Conservation (phyloP, 2,329 filamentous ascomycete genomes). For the Zarea fungicola region DNA sequence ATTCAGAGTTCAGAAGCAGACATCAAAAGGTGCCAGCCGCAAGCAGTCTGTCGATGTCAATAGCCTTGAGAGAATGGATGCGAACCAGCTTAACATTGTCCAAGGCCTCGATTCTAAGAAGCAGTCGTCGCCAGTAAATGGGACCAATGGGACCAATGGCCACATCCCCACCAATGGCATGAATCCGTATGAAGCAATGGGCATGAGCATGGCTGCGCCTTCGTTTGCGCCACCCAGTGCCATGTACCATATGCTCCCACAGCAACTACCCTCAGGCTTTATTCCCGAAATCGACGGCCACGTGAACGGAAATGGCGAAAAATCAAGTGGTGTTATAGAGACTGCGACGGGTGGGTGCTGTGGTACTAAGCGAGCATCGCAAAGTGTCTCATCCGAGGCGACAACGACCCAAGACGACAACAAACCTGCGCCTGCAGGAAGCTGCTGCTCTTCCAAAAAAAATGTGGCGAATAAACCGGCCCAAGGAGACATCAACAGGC, state of each 20-base stretch:
- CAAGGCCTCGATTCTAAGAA: conserved; percentile 27
- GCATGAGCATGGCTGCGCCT: conserved; percentile 23
- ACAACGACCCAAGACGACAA: conserved; percentile 6
- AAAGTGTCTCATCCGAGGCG: not conserved
- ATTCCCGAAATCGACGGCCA: conserved; percentile 17
- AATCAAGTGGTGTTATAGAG: conserved; percentile 1
- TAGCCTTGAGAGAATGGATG: conserved; percentile 48
- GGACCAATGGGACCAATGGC: conserved; percentile 8
- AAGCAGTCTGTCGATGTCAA: conserved; percentile 47
- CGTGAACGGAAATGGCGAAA: conserved; percentile 22
- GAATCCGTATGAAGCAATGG: conserved; percentile 24
- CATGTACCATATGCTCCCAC: conserved; percentile 30
- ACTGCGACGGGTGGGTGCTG: conserved; percentile 20
- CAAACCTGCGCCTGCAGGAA: conserved; percentile 16
- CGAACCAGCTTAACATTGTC: conserved; percentile 46
- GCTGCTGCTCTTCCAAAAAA: conserved; percentile 35
- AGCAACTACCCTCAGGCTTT: conserved; percentile 23
- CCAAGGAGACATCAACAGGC: conserved; percentile 21
- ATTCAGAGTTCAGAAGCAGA: conserved; percentile 43
- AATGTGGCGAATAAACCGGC: not conserved
- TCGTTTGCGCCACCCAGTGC: conserved; percentile 21
- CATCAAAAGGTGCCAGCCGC: conserved; percentile 30
- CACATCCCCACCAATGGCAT: conserved; percentile 18
- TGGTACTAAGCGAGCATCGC: conserved; percentile 12
- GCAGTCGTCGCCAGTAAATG: conserved; percentile 16